phyloP scores from a whole-genome alignment of 169 alveolate species.

The Plasmodium reichenowi region DNA sequence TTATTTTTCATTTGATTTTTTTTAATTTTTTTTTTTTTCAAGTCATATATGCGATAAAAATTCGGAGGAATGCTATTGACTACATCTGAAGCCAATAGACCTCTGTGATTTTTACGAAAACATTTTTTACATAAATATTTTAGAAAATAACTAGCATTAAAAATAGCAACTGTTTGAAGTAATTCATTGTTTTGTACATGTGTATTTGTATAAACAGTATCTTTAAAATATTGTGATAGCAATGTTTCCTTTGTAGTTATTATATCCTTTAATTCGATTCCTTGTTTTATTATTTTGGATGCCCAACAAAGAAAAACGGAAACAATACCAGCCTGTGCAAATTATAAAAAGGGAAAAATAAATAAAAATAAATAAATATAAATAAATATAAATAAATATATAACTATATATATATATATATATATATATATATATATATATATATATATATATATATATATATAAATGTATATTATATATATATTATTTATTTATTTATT shows the following conservation, averaged over 20 bases:
- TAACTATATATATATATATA: slow-evolving; percentile 2
- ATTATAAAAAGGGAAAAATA: background rate
- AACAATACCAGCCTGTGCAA: slow-evolving; percentile 86
- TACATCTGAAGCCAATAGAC: slow-evolving; percentile 79
- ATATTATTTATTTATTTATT: background rate
- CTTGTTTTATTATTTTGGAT: slow-evolving; percentile 58
- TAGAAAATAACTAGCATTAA: slow-evolving; percentile 73
- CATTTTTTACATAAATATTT: slow-evolving; percentile 74
- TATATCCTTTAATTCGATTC: no score
- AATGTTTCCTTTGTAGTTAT: slow-evolving; percentile 72
- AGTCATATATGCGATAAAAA: slow-evolving; percentile 39
- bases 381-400: slow-evolving; percentile 5
- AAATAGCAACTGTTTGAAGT: slow-evolving; percentile 68
- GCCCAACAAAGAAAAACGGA: slow-evolving; percentile 85
- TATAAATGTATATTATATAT: background rate
- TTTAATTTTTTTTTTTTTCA: background rate
- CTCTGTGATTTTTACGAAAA: slow-evolving; percentile 67
- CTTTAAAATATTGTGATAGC: slow-evolving; percentile 89
- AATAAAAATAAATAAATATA: background rate
- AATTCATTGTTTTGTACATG: slow-evolving; percentile 78
- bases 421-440: background rate
- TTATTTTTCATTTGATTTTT: no score
- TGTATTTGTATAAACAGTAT: slow-evolving; percentile 86
- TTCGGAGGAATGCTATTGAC: slow-evolving; percentile 74
- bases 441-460: background rate